A percentile compares a stretch with the other conserved stretches of the same genome.
Conservation (phyloP, 2,329 filamentous ascomycete genomes). For the Aspergillus ruber region DNA sequence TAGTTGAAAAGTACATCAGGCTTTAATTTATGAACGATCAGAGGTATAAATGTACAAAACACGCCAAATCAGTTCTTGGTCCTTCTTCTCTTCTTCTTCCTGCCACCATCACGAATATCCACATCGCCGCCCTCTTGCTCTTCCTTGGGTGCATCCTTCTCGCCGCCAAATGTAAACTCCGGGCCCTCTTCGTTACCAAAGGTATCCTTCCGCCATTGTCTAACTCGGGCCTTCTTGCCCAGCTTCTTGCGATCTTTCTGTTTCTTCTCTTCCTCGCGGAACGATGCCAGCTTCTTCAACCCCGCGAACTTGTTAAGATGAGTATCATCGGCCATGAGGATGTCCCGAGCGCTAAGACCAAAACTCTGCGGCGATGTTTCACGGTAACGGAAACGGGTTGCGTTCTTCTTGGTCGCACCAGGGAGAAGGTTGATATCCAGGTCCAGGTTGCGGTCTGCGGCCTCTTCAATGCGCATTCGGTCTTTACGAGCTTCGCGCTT, state of each 20-base stretch:
- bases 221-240: constrained; percentile 83
- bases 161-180: constrained; percentile 22
- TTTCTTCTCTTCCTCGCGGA: constrained; percentile 85
- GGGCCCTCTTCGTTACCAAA: constrained; percentile 57
- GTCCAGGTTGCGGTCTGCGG: constrained; percentile 76
- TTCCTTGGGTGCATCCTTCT: constrained; percentile 11
- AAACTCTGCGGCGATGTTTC: constrained; percentile 88
- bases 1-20: background rate
- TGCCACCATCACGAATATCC: constrained; percentile 38
- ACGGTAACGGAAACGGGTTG: constrained; percentile 73
- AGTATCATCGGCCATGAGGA: constrained; percentile 80
- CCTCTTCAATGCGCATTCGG: constrained; percentile 73
- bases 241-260: constrained; percentile 78
- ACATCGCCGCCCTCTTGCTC: constrained; percentile 20
- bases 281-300: constrained; percentile 88
- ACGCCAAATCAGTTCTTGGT: constrained; percentile 30
- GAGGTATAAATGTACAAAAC: background rate
- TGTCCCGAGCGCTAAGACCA: constrained; percentile 82
- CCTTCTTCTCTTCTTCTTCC: constrained; percentile 41
- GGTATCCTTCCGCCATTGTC: constrained; percentile 72
- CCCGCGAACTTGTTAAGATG: constrained; percentile 86
- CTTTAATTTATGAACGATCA: background rate
- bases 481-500: constrained; percentile 74
- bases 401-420: constrained; percentile 46
- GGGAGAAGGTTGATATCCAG: constrained; percentile 60